Conservation (phyloP, 768 basidiomycete genomes). For the Phylloporus arenicola region DNA sequence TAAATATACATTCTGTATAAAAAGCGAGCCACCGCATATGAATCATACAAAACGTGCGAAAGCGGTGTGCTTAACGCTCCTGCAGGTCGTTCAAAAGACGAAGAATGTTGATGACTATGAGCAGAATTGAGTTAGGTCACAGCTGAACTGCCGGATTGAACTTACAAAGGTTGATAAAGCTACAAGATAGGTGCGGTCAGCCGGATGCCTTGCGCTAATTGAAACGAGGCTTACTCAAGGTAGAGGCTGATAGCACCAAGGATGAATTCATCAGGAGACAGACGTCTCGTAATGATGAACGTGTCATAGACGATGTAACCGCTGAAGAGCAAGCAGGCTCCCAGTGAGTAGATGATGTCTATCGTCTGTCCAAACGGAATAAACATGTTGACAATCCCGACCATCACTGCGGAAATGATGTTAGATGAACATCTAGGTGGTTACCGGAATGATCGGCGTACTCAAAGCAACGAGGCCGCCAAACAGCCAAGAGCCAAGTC, state of each 20-base stretch:
- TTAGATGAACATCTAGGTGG: background rate
- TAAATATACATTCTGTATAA: conserved; percentile 19
- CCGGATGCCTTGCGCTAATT: background rate
- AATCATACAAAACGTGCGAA: background rate
- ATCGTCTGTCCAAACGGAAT: conserved; percentile 79
- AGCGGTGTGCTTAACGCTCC: conserved; percentile 30
- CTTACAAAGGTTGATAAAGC: conserved; percentile 85
- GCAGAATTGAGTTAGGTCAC: background rate
- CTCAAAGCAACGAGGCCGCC: conserved; percentile 75
- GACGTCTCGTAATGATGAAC: conserved; percentile 77
- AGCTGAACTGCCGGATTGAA: conserved; percentile 8
- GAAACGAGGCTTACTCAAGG: conserved; percentile 62
- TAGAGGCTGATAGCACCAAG: conserved; percentile 90
- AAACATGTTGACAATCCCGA: conserved; percentile 78
- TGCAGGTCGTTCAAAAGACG: conserved; percentile 64
- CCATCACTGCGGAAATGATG: conserved; percentile 49
- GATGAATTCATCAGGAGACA: conserved; percentile 92
- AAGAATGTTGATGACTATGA: conserved; percentile 74
- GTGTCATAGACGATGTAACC: conserved; percentile 92
- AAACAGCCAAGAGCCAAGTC: conserved; percentile 88
- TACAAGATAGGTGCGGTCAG: conserved; percentile 28
- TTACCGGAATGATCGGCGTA: conserved; percentile 31
- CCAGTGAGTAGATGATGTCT: conserved; percentile 75
- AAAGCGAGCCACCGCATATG: background rate
- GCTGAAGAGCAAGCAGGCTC: conserved; percentile 79